Evolutionary conservation across 2,329 filamentous ascomycete genomes (phyloP).

Genomic region (Ophiocordyceps camponoti-saundersi): DNA sequence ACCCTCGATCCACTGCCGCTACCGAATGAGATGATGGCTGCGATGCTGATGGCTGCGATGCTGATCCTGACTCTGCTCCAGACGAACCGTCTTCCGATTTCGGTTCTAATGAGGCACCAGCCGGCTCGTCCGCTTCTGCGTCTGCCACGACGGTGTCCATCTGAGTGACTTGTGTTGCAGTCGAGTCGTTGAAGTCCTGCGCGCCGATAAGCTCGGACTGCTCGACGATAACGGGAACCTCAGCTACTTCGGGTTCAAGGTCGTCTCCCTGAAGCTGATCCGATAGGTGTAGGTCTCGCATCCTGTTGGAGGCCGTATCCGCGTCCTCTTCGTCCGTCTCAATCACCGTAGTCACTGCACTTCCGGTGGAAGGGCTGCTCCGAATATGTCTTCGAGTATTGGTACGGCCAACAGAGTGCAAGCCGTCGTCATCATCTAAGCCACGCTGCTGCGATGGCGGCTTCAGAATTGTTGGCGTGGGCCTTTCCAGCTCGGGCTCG

Average conservation of each 20-base stretch:
- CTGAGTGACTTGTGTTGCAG: background rate
- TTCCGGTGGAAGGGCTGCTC: conserved; percentile 65
- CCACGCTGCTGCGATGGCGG: conserved; percentile 13
- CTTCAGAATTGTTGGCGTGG: conserved; percentile 18
- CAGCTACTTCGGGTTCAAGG: conserved; percentile 20
- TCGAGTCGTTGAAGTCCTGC: conserved; percentile 2
- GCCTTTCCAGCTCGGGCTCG: conserved; percentile 23
- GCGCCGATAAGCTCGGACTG: conserved; percentile 11
- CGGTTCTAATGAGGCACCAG: background rate
- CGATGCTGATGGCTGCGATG: background rate
- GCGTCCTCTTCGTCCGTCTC: conserved; percentile 66
- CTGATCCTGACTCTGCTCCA: background rate
- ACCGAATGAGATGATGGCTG: background rate
- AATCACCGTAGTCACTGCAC: conserved; percentile 62
- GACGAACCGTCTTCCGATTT: background rate
- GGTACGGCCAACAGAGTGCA: conserved; percentile 37
- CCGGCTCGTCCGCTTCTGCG: background rate
- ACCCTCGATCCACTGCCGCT: background rate
- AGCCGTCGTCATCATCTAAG: conserved; percentile 30
- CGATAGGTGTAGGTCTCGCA: conserved; percentile 29
- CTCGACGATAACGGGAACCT: conserved; percentile 24
- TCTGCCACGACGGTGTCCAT: background rate
- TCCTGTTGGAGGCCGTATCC: conserved; percentile 25
- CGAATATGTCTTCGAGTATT: conserved; percentile 71
- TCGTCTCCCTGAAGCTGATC: conserved; percentile 31